Base-by-base conservation (phyloP, 1,139 yeast genomes). In the Suhomyces chickasaworum region DNA sequence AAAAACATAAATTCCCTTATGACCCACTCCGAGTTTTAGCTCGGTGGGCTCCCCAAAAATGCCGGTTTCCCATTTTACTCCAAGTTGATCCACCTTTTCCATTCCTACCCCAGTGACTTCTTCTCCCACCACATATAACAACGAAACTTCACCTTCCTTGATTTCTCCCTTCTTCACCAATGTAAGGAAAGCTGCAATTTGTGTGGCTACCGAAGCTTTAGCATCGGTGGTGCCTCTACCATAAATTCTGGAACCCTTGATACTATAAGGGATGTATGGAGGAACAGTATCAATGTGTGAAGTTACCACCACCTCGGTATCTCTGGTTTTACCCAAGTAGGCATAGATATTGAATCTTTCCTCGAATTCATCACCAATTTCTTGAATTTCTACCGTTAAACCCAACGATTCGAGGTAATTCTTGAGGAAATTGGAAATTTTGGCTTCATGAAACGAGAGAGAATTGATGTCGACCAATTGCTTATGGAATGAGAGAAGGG, bases 11-110 rank as follows among this genome's bases (percentile, higher is more conserved):
- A 69, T 60, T 57, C 91, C 85, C 59, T 85, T 85, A 57, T 85
- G 91, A 8, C 90, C 90, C 6, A 79, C 79, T 2, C 87, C 89
- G 20, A 85, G 69, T 56, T 81, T 83, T 59, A 77, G 68, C 53
- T 84, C 89, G 0, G 91, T 84, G 16, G 91, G 90, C 58, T 85
- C 91, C 12, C 90, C 90, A 62, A 84, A 84, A 38, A 85, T 75
- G 20, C 79, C 89, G 4, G 77, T 57, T 6, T 79, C 80, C 88
- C 89, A 85, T 2, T 63, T 58, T 10, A 75, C 76, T 23, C 72
- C 73, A 40, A 81, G 58, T 36, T 64, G 56, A 42, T 57, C 52
- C 2, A 79, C 86, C 23, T 60, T 52, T 27, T 51, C 56, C 87
- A 84, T 84, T 15, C 91, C 90, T 2, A 48, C 41, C 13, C 90